Evolutionary conservation across 768 basidiomycete genomes (phyloP).

Genomic region (Lentinula detonsa): DNA sequence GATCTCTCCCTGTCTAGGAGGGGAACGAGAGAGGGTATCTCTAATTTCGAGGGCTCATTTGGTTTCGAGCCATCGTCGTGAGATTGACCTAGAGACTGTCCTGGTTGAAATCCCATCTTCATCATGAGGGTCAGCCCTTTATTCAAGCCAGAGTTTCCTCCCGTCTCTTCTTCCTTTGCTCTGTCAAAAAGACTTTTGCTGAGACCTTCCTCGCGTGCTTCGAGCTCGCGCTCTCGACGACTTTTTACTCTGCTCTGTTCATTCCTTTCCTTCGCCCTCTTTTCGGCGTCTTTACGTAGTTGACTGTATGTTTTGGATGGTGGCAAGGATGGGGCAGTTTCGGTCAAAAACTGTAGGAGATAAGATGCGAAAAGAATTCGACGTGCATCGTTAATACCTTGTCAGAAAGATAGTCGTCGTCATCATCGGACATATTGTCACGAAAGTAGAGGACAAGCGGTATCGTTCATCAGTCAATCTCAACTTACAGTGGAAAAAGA

Average conservation of each 20-base stretch:
- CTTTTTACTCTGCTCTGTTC: slow-evolving; percentile 61
- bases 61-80: slow-evolving; percentile 15
- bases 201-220: slow-evolving; percentile 73
- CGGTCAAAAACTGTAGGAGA: slow-evolving; percentile 44
- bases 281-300: slow-evolving; percentile 60
- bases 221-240: slow-evolving; percentile 63
- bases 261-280: slow-evolving; percentile 54
- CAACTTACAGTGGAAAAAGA: neutral
- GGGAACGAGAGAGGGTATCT: neutral
- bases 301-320: slow-evolving; percentile 59
- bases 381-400: slow-evolving; percentile 25
- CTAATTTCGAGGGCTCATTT: neutral
- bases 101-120: slow-evolving; percentile 91
- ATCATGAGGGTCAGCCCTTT: slow-evolving; percentile 88
- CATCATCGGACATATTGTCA: slow-evolving; percentile 59
- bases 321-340: slow-evolving; percentile 24
- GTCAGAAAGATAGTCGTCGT: slow-evolving; percentile 87
- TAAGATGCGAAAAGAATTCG: neutral
- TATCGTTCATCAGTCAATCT: neutral
- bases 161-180: slow-evolving; percentile 58
- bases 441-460: neutral
- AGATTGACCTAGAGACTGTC: slow-evolving; percentile 62
- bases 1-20: neutral
- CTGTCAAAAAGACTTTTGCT: slow-evolving; percentile 76
- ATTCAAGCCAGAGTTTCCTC: slow-evolving; percentile 46